Percentiles rank a stretch among this genome's conserved stretches.
Conservation (phyloP, 2,329 filamentous ascomycete genomes). For the Colletotrichum abscissum region DNA sequence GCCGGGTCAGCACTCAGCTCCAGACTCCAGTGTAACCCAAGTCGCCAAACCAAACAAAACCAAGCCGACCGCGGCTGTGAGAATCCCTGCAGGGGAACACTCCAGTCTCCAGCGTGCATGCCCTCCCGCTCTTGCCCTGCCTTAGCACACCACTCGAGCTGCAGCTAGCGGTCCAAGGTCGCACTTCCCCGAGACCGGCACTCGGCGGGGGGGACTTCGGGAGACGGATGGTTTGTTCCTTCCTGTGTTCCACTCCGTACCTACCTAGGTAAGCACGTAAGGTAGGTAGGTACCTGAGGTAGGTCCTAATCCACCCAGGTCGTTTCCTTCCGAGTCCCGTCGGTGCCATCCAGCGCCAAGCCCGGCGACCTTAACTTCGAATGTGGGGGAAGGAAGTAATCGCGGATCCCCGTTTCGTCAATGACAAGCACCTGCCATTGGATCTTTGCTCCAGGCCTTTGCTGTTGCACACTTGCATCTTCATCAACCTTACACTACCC, state of each 20-base stretch:
- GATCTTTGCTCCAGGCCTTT: neutral
- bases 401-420: constrained; percentile 25
- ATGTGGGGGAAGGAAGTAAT: constrained; percentile 14
- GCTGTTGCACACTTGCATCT: constrained; percentile 12
- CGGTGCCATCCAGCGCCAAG: constrained; percentile 23
- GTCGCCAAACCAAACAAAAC: neutral
- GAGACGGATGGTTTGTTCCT: constrained; percentile 10
- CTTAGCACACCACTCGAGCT: neutral
- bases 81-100: constrained; percentile 19
- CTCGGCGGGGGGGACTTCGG: neutral
- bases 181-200: constrained; percentile 32
- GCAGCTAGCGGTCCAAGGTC: constrained; percentile 26
- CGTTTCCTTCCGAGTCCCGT: constrained; percentile 7
- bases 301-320: constrained; percentile 1
- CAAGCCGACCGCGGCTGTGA: neutral
- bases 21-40: constrained; percentile 20
- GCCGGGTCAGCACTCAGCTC: neutral
- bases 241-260: neutral
- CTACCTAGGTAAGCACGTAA: too few species aligned
- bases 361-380: neutral
- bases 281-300: too few species aligned
- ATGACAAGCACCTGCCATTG: constrained; percentile 9
- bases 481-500: too few species aligned
- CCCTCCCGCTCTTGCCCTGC: constrained; percentile 16
- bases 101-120: constrained; percentile 10